phyloP scores from a whole-genome alignment of 495 filamentous ascomycete genomes.

The Patellaria atrata region DNA sequence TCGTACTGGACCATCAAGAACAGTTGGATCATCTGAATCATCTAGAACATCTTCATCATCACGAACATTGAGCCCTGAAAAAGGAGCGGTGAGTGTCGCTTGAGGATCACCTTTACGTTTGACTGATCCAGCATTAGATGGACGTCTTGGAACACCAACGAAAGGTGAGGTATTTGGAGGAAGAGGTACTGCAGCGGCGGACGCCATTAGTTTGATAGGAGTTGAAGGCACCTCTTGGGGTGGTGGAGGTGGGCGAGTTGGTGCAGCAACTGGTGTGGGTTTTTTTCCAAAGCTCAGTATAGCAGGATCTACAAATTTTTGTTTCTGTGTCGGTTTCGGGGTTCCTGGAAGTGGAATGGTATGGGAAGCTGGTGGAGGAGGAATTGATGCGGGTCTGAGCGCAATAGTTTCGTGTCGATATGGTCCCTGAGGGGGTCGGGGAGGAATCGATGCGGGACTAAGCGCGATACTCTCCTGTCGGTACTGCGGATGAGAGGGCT shows the following conservation, averaged over 20 bases:
- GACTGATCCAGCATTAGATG: not conserved
- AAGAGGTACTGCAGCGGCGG: conserved; percentile 15
- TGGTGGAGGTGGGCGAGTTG: conserved; percentile 1
- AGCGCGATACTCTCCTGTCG: too few species aligned
- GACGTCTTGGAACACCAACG: conserved; percentile 13
- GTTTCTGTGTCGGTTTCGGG: conserved; percentile 8
- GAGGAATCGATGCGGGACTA: too few species aligned
- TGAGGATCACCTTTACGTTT: conserved; percentile 7
- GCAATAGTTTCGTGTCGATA: too few species aligned
- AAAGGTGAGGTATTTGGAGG: conserved; percentile 25
- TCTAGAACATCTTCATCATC: conserved; percentile 11
- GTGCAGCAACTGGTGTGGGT: conserved; percentile 1
- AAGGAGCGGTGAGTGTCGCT: conserved; percentile 21
- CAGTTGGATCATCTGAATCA: conserved; percentile 13
- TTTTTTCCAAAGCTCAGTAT: conserved; percentile 27
- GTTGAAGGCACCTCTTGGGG: conserved; percentile 23
- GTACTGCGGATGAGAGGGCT: too few species aligned
- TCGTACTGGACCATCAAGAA: conserved; percentile 2
- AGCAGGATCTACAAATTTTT: conserved; percentile 27
- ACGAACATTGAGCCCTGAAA: conserved; percentile 19
- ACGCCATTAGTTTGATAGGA: conserved; percentile 20
- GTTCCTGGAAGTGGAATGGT: conserved; percentile 3
- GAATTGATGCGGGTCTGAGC: not conserved
- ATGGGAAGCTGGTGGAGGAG: conserved; percentile 6
- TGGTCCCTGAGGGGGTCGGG: too few species aligned